Percentiles rank a stretch among this genome's conserved stretches.
These are phyloP conservation scores for Candida methanosorbosa DNA, from an alignment of 805 yeast genomes.

Conservation along the genomic window DNA sequence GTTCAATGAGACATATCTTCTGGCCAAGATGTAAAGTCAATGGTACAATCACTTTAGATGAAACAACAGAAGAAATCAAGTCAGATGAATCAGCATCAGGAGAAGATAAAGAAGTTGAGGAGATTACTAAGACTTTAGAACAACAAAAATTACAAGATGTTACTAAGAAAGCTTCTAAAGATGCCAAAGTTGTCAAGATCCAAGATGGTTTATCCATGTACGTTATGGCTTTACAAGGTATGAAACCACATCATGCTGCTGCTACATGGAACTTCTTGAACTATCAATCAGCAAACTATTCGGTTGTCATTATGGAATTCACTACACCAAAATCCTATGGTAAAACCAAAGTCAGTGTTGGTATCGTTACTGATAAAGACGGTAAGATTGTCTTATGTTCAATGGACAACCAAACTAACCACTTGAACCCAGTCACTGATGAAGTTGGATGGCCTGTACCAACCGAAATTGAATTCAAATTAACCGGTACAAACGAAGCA, in stretches of 20 bases:
- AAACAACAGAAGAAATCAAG: conserved; percentile 12
- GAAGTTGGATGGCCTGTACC: conserved; percentile 94
- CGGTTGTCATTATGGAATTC: conserved; percentile 90
- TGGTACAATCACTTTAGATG: conserved; percentile 53
- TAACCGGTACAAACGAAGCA: conserved; percentile 29
- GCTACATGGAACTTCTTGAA: conserved; percentile 91
- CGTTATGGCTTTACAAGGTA: conserved; percentile 95
- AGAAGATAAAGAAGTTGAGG: conserved; percentile 7
- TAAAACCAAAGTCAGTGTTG: conserved; percentile 69
- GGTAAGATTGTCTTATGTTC: conserved; percentile 55
- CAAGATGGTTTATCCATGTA: conserved; percentile 57
- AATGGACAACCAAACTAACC: conserved; percentile 55
- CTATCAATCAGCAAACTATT: conserved; percentile 67
- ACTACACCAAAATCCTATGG: conserved; percentile 91
- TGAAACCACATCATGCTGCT: conserved; percentile 99
- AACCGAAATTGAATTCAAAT: conserved; percentile 49
- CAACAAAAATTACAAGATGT: conserved; percentile 22
- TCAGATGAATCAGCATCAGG: background rate
- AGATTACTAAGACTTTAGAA: conserved; percentile 2
- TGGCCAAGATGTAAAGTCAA: conserved; percentile 83
- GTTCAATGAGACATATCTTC: conserved; percentile 89
- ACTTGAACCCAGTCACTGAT: conserved; percentile 48
- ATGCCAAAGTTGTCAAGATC: conserved; percentile 15
- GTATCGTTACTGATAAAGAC: conserved; percentile 58
- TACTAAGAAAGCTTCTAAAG: conserved; percentile 10